These are phyloP conservation scores for Solanum paucissectum DNA, from an alignment of 257 asterid genomes.

Conservation along the genomic window DNA sequence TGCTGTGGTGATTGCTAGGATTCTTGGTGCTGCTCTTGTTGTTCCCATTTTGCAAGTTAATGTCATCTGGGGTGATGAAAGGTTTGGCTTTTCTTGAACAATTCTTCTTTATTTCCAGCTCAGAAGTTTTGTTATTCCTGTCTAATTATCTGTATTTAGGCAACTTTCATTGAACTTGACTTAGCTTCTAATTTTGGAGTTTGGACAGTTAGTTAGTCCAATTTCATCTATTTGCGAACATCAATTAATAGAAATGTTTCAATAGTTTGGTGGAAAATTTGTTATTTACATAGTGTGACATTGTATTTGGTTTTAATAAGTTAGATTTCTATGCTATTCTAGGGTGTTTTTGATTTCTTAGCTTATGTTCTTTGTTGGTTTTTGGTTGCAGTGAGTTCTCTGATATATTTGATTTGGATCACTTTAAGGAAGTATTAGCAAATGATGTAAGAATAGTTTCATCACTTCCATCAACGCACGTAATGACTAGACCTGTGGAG, in stretches of 20 bases:
- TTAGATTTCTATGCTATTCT: neutral
- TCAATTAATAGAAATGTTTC: neutral
- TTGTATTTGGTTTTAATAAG: neutral
- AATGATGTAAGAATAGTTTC: slow-evolving; percentile 79
- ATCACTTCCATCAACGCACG: slow-evolving; percentile 83
- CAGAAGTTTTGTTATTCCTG: neutral
- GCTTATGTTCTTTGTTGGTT: neutral
- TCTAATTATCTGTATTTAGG: neutral
- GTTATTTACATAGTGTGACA: neutral
- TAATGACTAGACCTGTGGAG: slow-evolving; percentile 81
- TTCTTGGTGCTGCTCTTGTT: slow-evolving; percentile 91
- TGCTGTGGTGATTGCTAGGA: slow-evolving; percentile 91
- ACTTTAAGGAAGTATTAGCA: slow-evolving; percentile 69
- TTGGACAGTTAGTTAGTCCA: neutral
- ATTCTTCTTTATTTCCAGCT: neutral
- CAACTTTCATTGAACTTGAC: neutral
- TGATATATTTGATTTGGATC: slow-evolving; percentile 86
- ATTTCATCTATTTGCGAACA: neutral
- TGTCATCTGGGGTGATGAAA: slow-evolving; percentile 97
- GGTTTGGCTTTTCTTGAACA: slow-evolving; percentile 32
- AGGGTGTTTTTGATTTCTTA: neutral
- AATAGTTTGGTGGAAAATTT: neutral
- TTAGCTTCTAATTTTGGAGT: neutral
- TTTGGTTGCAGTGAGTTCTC: slow-evolving; percentile 80
- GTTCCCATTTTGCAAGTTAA: slow-evolving; percentile 92